These are phyloP conservation scores for Pezicula radicicola DNA, from an alignment of 2,329 filamentous ascomycete genomes.

Conservation along the genomic window DNA sequence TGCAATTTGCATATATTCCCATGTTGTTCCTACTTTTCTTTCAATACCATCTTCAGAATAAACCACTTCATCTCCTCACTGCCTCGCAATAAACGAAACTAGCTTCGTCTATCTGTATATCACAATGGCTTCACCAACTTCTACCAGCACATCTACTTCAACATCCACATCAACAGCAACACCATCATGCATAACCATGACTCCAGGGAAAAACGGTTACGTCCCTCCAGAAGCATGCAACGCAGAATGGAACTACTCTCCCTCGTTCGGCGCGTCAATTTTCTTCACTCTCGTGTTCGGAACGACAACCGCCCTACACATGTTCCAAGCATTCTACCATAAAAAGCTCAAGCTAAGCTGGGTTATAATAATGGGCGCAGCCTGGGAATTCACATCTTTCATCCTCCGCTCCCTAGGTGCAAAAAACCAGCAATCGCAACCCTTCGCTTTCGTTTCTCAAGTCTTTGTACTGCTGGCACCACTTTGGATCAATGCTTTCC, in stretches of 20 bases:
- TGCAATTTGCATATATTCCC: too few relatives aligned
- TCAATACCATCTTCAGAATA: too few relatives aligned
- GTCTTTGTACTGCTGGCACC: constrained; percentile 38
- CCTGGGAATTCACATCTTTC: constrained; percentile 40
- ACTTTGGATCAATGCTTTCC: constrained; percentile 30
- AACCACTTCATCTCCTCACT: background rate
- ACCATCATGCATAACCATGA: constrained; percentile 23
- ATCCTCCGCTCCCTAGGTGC: constrained; percentile 36
- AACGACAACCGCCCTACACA: constrained; percentile 26
- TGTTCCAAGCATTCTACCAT: constrained; percentile 32
- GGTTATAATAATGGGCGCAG: constrained; percentile 40
- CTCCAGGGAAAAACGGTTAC: constrained; percentile 33
- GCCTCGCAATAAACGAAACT: background rate
- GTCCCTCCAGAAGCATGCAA: constrained; percentile 33
- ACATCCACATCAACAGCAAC: constrained; percentile 14
- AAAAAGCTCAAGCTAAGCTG: constrained; percentile 36
- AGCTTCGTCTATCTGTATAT: background rate
- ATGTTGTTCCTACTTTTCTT: too few relatives aligned
- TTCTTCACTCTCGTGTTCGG: constrained; percentile 34
- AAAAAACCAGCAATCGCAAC: constrained; percentile 32
- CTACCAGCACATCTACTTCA: constrained; percentile 3
- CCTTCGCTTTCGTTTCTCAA: constrained; percentile 30
- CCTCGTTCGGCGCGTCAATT: constrained; percentile 33
- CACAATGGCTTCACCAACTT: constrained; percentile 16
- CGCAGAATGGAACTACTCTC: constrained; percentile 33